These are phyloP conservation scores for Cercospora citrullina DNA, from an alignment of 2,329 filamentous ascomycete genomes.

Conservation along the genomic window DNA sequence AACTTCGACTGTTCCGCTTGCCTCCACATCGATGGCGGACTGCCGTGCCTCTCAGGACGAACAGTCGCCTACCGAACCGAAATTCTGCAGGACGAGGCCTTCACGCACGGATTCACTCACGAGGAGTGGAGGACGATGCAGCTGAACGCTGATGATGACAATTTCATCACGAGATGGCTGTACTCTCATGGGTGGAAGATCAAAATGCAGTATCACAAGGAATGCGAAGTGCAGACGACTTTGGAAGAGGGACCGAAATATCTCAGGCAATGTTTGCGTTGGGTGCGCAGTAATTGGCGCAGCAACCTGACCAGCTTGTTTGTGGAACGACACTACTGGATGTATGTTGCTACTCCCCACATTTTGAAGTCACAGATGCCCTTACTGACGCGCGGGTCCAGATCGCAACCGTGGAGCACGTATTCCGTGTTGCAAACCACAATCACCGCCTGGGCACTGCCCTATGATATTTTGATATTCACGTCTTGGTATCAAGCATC, in stretches of 20 bases:
- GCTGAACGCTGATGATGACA: conserved; percentile 95
- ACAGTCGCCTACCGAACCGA: conserved; percentile 89
- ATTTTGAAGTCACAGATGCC: conserved; percentile 12
- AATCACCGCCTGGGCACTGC: conserved; percentile 81
- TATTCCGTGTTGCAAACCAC: conserved; percentile 93
- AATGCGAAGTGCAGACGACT: conserved; percentile 90
- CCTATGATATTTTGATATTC: conserved; percentile 73
- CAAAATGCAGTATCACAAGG: conserved; percentile 88
- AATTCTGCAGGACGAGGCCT: conserved; percentile 81
- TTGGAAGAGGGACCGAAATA: conserved; percentile 87
- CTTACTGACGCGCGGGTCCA: conserved; percentile 42
- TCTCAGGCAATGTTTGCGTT: conserved; percentile 87
- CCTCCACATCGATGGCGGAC: conserved; percentile 89
- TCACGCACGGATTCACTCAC: conserved; percentile 85
- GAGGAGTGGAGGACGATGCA: conserved; percentile 87
- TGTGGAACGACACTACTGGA: conserved; percentile 79
- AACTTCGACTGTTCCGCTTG: conserved; percentile 98
- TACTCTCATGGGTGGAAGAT: conserved; percentile 91
- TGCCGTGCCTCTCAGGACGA: conserved; percentile 94
- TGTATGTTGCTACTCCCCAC: conserved; percentile 59
- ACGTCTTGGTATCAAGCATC: conserved; percentile 69
- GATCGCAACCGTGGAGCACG: conserved; percentile 88
- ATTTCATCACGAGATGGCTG: conserved; percentile 96
- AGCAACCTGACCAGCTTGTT: conserved; percentile 92
- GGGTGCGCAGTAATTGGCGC: conserved; percentile 97